These are phyloP conservation scores for Solanum chacoense DNA, from an alignment of 305 asterid species.

Conservation along the genomic window DNA sequence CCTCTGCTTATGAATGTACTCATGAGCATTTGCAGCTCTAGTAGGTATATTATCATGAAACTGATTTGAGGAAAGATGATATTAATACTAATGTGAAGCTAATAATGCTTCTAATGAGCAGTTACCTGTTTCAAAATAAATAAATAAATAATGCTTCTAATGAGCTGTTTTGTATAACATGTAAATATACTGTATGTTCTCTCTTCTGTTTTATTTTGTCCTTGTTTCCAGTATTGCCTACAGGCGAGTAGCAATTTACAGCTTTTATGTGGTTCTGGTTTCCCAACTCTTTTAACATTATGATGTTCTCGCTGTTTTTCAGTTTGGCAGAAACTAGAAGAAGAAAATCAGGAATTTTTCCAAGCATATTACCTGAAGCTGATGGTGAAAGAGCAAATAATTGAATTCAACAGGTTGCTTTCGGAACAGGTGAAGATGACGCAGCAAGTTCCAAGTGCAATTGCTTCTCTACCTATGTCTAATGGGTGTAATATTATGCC, in stretches of 20 bases:
- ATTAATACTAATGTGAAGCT: neutral
- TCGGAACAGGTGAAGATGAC: slow-evolving; percentile 54
- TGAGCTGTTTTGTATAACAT: neutral
- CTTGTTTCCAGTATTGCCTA: neutral
- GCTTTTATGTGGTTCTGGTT: neutral
- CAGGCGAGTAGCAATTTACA: neutral
- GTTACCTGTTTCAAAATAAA: too few species aligned
- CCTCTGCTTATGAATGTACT: neutral
- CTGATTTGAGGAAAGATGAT: neutral
- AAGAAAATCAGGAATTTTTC: slow-evolving; percentile 73
- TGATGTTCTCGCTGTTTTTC: slow-evolving; percentile 20
- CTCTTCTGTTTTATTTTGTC: neutral
- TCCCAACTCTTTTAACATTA: neutral
- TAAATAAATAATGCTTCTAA: neutral
- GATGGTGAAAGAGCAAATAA: slow-evolving; percentile 66
- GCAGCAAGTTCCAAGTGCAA: slow-evolving; percentile 33
- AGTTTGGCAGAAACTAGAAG: slow-evolving; percentile 88
- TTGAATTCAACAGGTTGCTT: slow-evolving; percentile 71
- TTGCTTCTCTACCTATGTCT: slow-evolving; percentile 40
- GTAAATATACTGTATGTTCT: neutral
- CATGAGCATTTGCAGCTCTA: neutral
- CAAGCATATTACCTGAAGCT: slow-evolving; percentile 63
- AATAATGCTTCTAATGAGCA: neutral
- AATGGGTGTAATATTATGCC: slow-evolving; percentile 58
- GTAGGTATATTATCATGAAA: neutral